Evolutionary conservation across 306 rosid genomes (phyloP).

Genomic region (Sicyos baderoa): DNA sequence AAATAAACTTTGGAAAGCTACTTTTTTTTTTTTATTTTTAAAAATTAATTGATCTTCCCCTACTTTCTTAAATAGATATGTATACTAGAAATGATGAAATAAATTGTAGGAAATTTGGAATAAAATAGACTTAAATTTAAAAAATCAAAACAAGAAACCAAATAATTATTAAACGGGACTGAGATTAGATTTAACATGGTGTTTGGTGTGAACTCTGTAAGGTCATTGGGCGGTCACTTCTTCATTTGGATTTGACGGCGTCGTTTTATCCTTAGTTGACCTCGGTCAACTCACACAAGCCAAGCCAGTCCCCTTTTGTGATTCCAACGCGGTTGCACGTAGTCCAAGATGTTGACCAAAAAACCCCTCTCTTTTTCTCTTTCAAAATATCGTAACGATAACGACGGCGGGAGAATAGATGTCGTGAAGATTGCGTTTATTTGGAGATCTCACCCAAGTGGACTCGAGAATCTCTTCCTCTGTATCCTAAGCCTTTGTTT

Average conservation of each 20-base stretch:
- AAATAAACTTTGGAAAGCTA: too few relatives aligned
- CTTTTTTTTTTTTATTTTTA: too few relatives aligned
- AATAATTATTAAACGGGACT: too few relatives aligned
- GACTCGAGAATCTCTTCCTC: conserved; percentile 70
- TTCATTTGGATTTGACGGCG: conserved; percentile 7
- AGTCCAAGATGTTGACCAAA: conserved; percentile 6
- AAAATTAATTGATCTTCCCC: too few relatives aligned
- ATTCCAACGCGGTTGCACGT: conserved; percentile 19
- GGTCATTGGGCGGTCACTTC: neutral
- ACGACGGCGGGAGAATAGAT: neutral
- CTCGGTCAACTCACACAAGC: conserved; percentile 13
- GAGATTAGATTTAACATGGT: too few relatives aligned
- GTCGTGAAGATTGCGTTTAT: conserved; percentile 33
- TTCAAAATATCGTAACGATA: neutral
- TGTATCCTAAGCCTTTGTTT: conserved; percentile 3
- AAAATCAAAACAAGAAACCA: too few relatives aligned
- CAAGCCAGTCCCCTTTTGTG: neutral
- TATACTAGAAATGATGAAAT: too few relatives aligned
- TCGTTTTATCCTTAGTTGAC: conserved; percentile 8
- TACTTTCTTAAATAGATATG: too few relatives aligned
- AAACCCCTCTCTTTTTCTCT: neutral
- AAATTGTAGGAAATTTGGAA: too few relatives aligned
- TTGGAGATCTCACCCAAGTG: conserved; percentile 40
- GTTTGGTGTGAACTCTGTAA: neutral
- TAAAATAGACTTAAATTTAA: too few relatives aligned